A percentile compares a stretch with the other conserved stretches of the same genome.
Evolutionary conservation across 306 rosid species (phyloP).

Genomic region (Prunus mongolica): DNA sequence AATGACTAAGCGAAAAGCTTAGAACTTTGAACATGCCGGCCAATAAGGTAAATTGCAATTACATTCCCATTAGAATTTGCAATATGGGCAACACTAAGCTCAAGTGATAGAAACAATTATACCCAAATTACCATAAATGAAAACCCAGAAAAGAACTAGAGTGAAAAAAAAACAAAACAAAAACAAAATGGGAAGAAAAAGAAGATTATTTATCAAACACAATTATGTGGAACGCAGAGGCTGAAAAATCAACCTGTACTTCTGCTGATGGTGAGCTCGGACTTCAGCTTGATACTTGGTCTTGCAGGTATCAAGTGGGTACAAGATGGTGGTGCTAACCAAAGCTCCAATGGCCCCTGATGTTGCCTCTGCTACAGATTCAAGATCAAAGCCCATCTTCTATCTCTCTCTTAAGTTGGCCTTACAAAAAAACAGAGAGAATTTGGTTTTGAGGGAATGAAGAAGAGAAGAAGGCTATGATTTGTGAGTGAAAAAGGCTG

Average conservation of each 20-base stretch:
- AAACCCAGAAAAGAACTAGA: not conserved
- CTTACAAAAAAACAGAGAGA: constrained; percentile 11
- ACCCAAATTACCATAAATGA: not conserved
- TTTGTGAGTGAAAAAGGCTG: not conserved
- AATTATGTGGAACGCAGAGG: constrained; percentile 6
- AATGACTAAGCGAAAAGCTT: not conserved
- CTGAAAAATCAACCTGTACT: constrained; percentile 54
- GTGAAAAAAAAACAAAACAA: not conserved
- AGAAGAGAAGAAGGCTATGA: constrained; percentile 1
- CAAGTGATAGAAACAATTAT: not conserved
- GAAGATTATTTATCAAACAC: not conserved
- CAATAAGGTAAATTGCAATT: not conserved
- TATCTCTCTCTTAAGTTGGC: not conserved
- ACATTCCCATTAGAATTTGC: not conserved
- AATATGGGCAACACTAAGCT: not conserved
- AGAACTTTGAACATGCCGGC: not conserved
- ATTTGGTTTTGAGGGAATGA: constrained; percentile 17
- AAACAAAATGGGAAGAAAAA: no score
- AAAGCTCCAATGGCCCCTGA: constrained; percentile 96
- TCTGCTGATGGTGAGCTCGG: constrained; percentile 59
- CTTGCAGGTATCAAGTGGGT: constrained; percentile 97
- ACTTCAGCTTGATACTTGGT: constrained; percentile 97
- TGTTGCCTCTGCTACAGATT: constrained; percentile 81
- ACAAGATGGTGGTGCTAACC: constrained; percentile 79
- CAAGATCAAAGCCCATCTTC: constrained; percentile 70